phyloP scores from a whole-genome alignment of 352 stramenopile species.

The Phytophthora tubulina region DNA sequence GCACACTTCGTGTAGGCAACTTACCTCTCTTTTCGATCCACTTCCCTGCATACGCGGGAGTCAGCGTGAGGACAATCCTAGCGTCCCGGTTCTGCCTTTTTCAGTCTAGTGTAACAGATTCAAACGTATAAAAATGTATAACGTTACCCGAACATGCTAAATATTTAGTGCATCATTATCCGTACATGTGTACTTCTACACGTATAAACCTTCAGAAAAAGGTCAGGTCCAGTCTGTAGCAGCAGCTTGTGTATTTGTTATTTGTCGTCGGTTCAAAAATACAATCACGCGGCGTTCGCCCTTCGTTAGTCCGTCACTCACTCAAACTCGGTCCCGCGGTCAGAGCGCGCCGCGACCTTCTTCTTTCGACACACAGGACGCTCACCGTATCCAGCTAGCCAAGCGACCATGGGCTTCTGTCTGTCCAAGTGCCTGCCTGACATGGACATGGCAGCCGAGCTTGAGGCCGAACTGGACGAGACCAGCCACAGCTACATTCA shows the following conservation, averaged over 20 bases:
- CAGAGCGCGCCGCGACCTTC: slow-evolving; percentile 10
- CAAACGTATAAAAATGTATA: too few species aligned
- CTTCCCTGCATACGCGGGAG: not conserved
- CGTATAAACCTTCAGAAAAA: not conserved
- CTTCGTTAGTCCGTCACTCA: slow-evolving; percentile 22
- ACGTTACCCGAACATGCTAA: too few species aligned
- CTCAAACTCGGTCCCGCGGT: slow-evolving; percentile 26
- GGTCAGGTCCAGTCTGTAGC: not conserved
- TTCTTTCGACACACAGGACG: not conserved
- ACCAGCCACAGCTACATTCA: slow-evolving; percentile 63
- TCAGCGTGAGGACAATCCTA: slow-evolving; percentile 34
- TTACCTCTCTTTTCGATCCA: slow-evolving; percentile 3
- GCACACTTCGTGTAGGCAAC: not conserved
- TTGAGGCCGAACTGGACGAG: slow-evolving; percentile 87
- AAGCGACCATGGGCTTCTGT: slow-evolving; percentile 79
- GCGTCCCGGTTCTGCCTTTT: not conserved
- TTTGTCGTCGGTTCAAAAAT: slow-evolving; percentile 28
- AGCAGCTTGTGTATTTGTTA: not conserved
- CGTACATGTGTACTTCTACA: not conserved
- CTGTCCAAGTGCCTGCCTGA: slow-evolving; percentile 87
- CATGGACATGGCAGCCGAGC: slow-evolving; percentile 85
- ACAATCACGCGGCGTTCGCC: slow-evolving; percentile 25
- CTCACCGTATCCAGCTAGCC: not conserved
- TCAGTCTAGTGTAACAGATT: too few species aligned
- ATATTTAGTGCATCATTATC: not conserved